phyloP scores from a whole-genome alignment of 345 rosid species.

The Bretschneidera sinensis region DNA sequence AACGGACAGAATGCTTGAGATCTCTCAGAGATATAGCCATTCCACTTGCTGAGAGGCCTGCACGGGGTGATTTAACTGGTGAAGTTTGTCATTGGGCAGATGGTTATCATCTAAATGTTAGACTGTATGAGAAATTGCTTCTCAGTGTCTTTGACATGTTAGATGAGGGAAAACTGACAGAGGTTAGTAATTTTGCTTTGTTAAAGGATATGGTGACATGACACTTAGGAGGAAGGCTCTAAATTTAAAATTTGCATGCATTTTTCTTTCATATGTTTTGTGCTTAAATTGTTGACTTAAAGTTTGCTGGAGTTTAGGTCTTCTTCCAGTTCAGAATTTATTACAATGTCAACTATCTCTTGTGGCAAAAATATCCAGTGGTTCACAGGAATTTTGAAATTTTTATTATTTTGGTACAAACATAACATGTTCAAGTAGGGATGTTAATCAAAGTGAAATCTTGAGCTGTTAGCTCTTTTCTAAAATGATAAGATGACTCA shows the following conservation, averaged over 20 bases:
- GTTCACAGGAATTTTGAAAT: background rate
- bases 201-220: slow-evolving; percentile 7
- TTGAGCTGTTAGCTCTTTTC: background rate
- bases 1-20: slow-evolving; percentile 87
- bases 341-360: background rate
- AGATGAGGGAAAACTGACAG: slow-evolving; percentile 95
- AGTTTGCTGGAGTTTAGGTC: background rate
- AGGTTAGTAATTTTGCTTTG: slow-evolving; percentile 45
- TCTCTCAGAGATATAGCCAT: slow-evolving; percentile 79
- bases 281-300: background rate
- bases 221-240: background rate
- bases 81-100: slow-evolving; percentile 99
- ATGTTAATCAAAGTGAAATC: background rate
- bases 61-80: slow-evolving; percentile 96
- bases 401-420: too few relatives aligned
- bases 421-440: background rate
- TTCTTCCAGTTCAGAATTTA: background rate
- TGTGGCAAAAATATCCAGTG: background rate
- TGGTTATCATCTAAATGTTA: slow-evolving; percentile 90
- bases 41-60: slow-evolving; percentile 97
- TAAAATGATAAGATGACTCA: background rate
- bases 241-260: background rate
- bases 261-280: background rate
- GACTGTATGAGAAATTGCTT: slow-evolving; percentile 85
- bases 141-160: slow-evolving; percentile 85